Base-by-base conservation (phyloP, 2,329 filamentous ascomycete species). In the Endocalyx cinctus region DNA sequence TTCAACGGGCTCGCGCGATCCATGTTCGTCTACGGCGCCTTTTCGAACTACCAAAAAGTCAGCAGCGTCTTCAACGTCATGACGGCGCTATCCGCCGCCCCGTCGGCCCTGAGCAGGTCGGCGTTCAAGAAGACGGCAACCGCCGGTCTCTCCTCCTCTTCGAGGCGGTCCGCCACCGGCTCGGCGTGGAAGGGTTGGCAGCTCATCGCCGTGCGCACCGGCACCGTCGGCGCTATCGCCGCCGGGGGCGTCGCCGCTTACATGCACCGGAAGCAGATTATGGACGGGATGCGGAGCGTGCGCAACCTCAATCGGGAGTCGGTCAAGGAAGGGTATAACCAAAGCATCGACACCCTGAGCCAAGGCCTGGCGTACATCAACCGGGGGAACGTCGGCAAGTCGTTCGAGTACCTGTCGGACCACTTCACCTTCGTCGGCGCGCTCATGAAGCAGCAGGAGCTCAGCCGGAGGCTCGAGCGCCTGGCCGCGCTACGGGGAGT, bases 401-500 rank as follows among this genome's bases (percentile, higher is more conserved):
- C 86, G 1, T 83, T 87, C 45, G 74, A 72, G 13, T 94, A 87
- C 80, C 77, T 89, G 4, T 79, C 82, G 0, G 84, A 83, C 12
- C 88, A 95, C 57, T 76, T 94, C 32, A 85, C 87, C 22, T 95
- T 94, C 50, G 83, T 94, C 2, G 86, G 87, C 0, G 82, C 84
- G 28, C 69, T 95, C 3, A 73, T 87, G 45, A 81, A 84, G 33
- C 77, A 79, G 12, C 78, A 82, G 20, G 84, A 92, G 48, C 63
- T 94, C 40, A 76, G 73, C 35, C 70, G 74, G 27, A 72, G 88
- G 12, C 64, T 94, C 3, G 72, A 77, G 38, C 68, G 75, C 34
- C 64, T 89, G 31, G 72, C 74, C 0, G 58, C 68, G 2, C 67
- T 83, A 2, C 71, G 75, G 27, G 76, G 74, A 0, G 67, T 94